Evolutionary conservation across 306 rosid genomes (phyloP).

Genomic region (Malus domestica): DNA sequence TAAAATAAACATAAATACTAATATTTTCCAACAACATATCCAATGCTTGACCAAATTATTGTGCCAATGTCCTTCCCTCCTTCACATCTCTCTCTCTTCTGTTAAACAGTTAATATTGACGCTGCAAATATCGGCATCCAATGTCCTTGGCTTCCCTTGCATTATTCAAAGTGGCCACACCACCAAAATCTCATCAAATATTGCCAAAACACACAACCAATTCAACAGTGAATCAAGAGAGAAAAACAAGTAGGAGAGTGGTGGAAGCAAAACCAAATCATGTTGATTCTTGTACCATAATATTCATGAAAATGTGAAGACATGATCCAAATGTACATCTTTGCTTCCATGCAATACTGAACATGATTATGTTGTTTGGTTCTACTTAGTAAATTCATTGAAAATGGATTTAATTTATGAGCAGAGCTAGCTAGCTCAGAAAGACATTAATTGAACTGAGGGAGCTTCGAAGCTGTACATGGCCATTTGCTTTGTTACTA

Average conservation of each 20-base stretch:
- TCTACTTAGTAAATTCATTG: background rate
- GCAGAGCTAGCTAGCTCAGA: conserved; percentile 2
- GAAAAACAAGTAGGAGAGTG: too few species aligned
- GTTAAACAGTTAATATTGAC: conserved; percentile 22
- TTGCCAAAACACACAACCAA: conserved; percentile 38
- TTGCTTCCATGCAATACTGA: background rate
- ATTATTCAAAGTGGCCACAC: conserved; percentile 34
- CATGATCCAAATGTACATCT: background rate
- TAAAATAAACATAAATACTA: too few species aligned
- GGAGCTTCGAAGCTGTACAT: conserved; percentile 24
- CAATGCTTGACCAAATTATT: conserved; percentile 68
- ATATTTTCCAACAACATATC: conserved; percentile 29
- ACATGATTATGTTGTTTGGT: background rate
- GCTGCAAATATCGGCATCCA: conserved; percentile 50
- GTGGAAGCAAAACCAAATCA: background rate
- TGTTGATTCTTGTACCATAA: background rate
- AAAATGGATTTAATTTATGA: background rate
- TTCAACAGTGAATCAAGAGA: too few species aligned
- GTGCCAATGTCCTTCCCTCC: conserved; percentile 2
- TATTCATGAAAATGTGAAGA: background rate
- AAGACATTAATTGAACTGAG: conserved; percentile 39
- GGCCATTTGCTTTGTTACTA: conserved; percentile 21
- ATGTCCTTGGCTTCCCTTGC: conserved; percentile 22
- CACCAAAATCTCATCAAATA: conserved; percentile 8
- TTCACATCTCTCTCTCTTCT: background rate